Conservation (phyloP, 2,329 filamentous ascomycete genomes). For the Helminthosporium solani region DNA sequence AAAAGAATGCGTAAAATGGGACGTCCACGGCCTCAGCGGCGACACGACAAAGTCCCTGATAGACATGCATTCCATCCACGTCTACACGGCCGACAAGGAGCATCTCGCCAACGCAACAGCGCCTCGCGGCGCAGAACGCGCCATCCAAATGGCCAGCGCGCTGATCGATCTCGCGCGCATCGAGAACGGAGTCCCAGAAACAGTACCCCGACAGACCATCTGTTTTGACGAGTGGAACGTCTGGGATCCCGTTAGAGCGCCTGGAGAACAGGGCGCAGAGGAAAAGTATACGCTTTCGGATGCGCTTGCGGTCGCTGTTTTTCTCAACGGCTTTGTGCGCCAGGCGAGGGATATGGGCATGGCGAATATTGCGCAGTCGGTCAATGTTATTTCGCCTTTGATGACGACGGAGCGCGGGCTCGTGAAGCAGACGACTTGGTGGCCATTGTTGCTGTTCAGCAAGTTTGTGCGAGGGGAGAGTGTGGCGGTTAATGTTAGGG, state of each 20-base stretch:
- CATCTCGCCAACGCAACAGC: slow-evolving; percentile 50
- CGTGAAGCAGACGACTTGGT: slow-evolving; percentile 73
- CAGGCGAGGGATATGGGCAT: slow-evolving; percentile 71
- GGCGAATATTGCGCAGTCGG: slow-evolving; percentile 75
- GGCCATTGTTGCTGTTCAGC: slow-evolving; percentile 68
- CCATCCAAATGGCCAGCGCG: slow-evolving; percentile 67
- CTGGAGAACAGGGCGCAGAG: slow-evolving; percentile 70
- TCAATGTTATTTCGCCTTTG: slow-evolving; percentile 75
- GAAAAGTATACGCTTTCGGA: slow-evolving; percentile 71
- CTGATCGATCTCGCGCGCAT: slow-evolving; percentile 74
- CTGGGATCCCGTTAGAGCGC: slow-evolving; percentile 72
- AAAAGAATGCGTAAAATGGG: slow-evolving; percentile 63
- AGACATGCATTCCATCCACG: slow-evolving; percentile 79
- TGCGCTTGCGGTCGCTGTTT: slow-evolving; percentile 71
- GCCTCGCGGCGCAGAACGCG: slow-evolving; percentile 68
- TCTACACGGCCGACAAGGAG: slow-evolving; percentile 66
- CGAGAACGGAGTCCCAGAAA: slow-evolving; percentile 62
- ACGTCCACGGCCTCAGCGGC: slow-evolving; percentile 52
- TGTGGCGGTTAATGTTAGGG: slow-evolving; percentile 64
- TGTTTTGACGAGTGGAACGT: slow-evolving; percentile 88
- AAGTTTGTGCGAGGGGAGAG: slow-evolving; percentile 73
- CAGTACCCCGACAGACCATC: slow-evolving; percentile 65
- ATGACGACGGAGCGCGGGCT: slow-evolving; percentile 68
- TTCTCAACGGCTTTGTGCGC: slow-evolving; percentile 74
- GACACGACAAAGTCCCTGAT: slow-evolving; percentile 55